Evolutionary conservation across 495 filamentous ascomycete genomes (phyloP).

Genomic region (Acidomyces sp.): DNA sequence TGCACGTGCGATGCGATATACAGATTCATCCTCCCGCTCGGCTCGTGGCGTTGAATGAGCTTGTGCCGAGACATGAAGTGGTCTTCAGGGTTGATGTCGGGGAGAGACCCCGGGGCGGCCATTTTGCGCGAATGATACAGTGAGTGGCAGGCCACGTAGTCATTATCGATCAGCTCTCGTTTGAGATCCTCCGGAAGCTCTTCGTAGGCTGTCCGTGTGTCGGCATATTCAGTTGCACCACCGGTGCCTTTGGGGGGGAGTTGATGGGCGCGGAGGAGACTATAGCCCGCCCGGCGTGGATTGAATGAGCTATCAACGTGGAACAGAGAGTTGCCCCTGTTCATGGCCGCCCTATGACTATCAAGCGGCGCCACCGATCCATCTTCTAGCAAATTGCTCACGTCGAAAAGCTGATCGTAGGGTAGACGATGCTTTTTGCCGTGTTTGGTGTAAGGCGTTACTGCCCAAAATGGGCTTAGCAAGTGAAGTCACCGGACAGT

Average conservation of each 20-base stretch:
- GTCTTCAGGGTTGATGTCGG: constrained; percentile 32
- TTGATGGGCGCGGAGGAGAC: constrained; percentile 38
- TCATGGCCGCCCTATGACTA: constrained; percentile 15
- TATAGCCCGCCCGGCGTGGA: constrained; percentile 43
- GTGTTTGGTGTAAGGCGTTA: constrained; percentile 13
- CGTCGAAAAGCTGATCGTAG: constrained; percentile 14
- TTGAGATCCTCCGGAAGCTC: constrained; percentile 33
- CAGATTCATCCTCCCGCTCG: constrained; percentile 40
- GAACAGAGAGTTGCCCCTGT: constrained; percentile 42
- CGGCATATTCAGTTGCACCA: constrained; percentile 46
- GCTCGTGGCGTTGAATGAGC: constrained; percentile 41
- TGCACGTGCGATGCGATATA: constrained; percentile 45
- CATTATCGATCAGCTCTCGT: constrained; percentile 27
- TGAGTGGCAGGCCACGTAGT: constrained; percentile 43
- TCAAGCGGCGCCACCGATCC: constrained; percentile 12
- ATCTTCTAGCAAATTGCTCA: constrained; percentile 14
- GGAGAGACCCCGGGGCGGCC: constrained; percentile 38
- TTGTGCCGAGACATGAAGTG: constrained; percentile 39
- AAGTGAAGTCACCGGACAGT: too few species aligned
- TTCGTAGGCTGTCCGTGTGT: constrained; percentile 42
- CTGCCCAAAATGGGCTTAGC: too few species aligned
- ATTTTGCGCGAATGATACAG: constrained; percentile 42
- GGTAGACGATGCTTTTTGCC: constrained; percentile 14
- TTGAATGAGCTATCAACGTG: constrained; percentile 51
- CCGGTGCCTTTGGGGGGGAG: constrained; percentile 40